Conservation (phyloP, 768 basidiomycete genomes). For the Ramaria sp. region DNA sequence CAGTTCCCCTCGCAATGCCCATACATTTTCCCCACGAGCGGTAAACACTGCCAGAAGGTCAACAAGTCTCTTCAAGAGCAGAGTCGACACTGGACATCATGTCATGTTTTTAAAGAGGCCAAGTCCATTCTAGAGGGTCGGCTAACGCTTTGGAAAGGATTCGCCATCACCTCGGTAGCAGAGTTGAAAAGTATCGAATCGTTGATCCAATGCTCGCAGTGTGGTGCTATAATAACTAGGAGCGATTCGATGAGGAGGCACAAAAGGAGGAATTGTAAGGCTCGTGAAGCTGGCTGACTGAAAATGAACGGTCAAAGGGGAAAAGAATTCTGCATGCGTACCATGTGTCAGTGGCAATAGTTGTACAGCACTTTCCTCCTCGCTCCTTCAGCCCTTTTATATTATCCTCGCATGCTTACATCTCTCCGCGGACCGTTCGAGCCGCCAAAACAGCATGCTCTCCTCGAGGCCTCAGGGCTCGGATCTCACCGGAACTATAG, state of each 20-base stretch:
- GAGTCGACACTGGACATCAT: slow-evolving; percentile 1
- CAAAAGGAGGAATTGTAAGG: neutral
- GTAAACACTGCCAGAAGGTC: slow-evolving; percentile 1
- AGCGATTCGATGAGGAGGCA: slow-evolving; percentile 3
- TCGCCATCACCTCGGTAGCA: neutral
- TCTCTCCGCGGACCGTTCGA: too few relatives aligned
- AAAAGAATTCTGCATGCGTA: neutral
- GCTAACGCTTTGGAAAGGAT: neutral
- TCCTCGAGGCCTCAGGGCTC: too few relatives aligned
- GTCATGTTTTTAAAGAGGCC: slow-evolving; percentile 1
- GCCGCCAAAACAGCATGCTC: too few relatives aligned
- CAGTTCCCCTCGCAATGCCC: neutral
- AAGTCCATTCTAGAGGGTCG: neutral
- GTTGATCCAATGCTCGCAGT: neutral
- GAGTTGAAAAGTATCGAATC: neutral
- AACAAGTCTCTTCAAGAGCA: neutral
- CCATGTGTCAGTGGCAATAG: too few relatives aligned
- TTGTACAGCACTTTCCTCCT: too few relatives aligned
- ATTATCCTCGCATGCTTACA: too few relatives aligned
- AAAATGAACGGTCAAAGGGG: neutral
- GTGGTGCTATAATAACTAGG: neutral
- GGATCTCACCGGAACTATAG: too few relatives aligned
- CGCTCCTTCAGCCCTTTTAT: too few relatives aligned
- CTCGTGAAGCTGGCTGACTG: neutral
- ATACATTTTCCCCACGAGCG: neutral